A percentile compares a stretch with the other conserved stretches of the same genome.
Conservation (phyloP, 2,329 filamentous ascomycete genomes). For the Alternaria sp. region DNA sequence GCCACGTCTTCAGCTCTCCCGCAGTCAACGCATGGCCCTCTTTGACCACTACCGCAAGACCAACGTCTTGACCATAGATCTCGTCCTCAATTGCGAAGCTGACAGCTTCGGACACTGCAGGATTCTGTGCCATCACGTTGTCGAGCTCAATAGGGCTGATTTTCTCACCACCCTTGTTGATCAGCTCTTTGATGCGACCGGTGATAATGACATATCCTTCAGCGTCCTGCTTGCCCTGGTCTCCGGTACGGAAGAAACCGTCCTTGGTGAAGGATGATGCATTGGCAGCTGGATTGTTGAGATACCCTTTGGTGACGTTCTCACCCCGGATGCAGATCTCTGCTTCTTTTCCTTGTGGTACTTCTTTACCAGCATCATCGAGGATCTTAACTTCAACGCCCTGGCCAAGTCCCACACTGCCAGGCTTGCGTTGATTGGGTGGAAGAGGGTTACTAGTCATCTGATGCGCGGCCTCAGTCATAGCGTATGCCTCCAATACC, state of each 20-base stretch:
- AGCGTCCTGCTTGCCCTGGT: conserved; percentile 81
- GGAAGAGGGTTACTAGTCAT: conserved; percentile 74
- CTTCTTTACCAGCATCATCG: conserved; percentile 71
- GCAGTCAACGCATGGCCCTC: conserved; percentile 63
- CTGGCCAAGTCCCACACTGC: conserved; percentile 82
- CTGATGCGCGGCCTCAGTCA: conserved; percentile 89
- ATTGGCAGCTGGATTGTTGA: conserved; percentile 84
- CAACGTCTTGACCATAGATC: conserved; percentile 83
- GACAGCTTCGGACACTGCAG: conserved; percentile 77
- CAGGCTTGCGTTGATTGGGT: conserved; percentile 77
- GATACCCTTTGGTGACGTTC: conserved; percentile 84
- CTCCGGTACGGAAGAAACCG: conserved; percentile 89
- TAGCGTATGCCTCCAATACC: conserved; percentile 88
- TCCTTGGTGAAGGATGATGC: conserved; percentile 73
- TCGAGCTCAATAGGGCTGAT: conserved; percentile 89
- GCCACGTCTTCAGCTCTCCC: conserved; percentile 72
- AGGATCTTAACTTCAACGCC: conserved; percentile 84
- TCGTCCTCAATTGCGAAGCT: conserved; percentile 85
- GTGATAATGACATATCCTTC: conserved; percentile 88
- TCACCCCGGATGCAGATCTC: conserved; percentile 85
- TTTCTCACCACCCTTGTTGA: conserved; percentile 90
- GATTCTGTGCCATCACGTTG: conserved; percentile 78
- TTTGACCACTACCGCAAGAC: conserved; percentile 78
- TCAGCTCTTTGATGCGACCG: conserved; percentile 91
- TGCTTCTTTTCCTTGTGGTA: conserved; percentile 73